phyloP scores from a whole-genome alignment of 2,329 filamentous ascomycete genomes.

The Aphanoascus verrucosus region DNA sequence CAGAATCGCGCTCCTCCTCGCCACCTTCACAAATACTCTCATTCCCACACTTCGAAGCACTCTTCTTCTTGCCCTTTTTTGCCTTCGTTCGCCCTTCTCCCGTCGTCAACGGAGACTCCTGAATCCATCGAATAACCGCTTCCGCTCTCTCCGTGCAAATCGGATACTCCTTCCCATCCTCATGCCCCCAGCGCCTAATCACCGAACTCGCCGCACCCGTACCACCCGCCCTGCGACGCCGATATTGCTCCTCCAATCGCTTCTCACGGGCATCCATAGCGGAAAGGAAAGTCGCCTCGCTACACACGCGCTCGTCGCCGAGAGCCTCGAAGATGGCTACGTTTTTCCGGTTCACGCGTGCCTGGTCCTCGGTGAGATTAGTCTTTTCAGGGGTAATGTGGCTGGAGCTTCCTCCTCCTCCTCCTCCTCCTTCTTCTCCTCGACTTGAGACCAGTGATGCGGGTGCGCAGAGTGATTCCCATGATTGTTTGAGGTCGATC shows the following conservation, averaged over 20 bases:
- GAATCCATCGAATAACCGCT: constrained; percentile 59
- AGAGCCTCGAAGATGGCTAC: constrained; percentile 58
- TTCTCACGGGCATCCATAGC: constrained; percentile 53
- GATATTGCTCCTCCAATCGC: constrained; percentile 27
- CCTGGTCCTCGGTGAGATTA: constrained; percentile 44
- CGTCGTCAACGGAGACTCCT: constrained; percentile 41
- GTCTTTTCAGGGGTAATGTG: constrained; percentile 18
- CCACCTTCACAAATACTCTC: background rate
- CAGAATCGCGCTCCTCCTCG: background rate
- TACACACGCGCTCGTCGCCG: constrained; percentile 56
- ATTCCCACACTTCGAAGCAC: background rate
- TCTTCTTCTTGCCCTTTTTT: constrained; percentile 12
- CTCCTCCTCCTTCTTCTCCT: too few species aligned
- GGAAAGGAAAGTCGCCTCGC: constrained; percentile 54
- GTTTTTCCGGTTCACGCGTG: constrained; percentile 50
- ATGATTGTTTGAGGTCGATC: constrained; percentile 53
- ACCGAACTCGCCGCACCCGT: constrained; percentile 19
- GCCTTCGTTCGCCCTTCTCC: constrained; percentile 14
- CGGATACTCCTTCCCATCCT: constrained; percentile 57
- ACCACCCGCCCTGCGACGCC: constrained; percentile 4
- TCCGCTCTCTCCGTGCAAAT: constrained; percentile 60
- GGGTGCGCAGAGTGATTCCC: constrained; percentile 61
- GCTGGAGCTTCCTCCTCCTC: too few species aligned
- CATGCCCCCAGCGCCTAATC: constrained; percentile 51
- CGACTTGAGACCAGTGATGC: constrained; percentile 42